Evolutionary conservation across 495 filamentous ascomycete genomes (phyloP), one percentile per base, ranked within the genome.

Genomic region (Apiosordaria backusii): DNA sequence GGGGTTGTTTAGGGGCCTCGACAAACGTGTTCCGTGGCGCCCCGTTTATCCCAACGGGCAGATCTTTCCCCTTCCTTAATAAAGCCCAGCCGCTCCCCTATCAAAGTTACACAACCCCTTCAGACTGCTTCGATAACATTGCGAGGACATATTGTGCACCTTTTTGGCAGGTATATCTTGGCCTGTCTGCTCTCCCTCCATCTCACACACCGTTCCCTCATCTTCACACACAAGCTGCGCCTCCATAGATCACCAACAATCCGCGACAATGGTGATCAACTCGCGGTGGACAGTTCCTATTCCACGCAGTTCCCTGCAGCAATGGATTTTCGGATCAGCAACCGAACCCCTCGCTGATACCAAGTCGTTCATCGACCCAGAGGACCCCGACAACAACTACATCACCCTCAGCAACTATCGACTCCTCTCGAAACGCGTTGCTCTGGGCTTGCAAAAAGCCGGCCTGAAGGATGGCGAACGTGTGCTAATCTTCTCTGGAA

Each of bases 391-490:
- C 13, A 78, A 71, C 22, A 79, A 80, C 62, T 75, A 74, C 64
- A 62, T 84, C 62, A 79, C 75, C 6, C 68, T 75, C 53, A 63
- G 63, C 22, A 67, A 81, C 65, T 90, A 88, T 77, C 89, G 91
- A 54, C 78, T 88, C 65, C 89, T 89, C 81, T 81, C 86, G 59
- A 86, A 92, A 72, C 85, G 90, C 10, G 75, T 96, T 22, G 92
- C 92, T 10, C 75, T 86, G 1, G 92, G 92, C 2, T 79, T 96
- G 40, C 81, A 79, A 29, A 81, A 83, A 58, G 83, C 83, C 3
- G 92, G 92, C 13, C 76, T 94, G 16, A 74, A 88, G 63, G 72
- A 76, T 0, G 90, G 89, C 26, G 92, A 93, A 69, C 85, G 90
- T 6, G 86, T 95, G 4, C 80, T 95, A 19, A 80, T 91, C 19